Evolutionary conservation across 1,284 basidiomycete species (phyloP).

Genomic region (Fistulina hepatica): DNA sequence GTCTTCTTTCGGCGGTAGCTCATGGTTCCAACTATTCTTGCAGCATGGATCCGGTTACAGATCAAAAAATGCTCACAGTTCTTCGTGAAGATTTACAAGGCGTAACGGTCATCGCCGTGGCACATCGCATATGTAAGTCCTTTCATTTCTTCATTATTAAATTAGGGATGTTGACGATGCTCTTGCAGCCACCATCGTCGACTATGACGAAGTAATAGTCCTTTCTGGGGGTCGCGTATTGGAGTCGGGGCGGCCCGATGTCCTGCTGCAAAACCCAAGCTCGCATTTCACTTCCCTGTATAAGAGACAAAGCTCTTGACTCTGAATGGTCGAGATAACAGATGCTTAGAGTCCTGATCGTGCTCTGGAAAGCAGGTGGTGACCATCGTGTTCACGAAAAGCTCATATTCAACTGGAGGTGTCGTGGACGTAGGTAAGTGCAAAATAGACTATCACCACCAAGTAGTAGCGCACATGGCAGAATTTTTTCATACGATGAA

Average conservation of each 20-base stretch:
- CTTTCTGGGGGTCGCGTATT: constrained; percentile 13
- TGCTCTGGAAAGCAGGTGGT: no score
- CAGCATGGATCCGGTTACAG: constrained; percentile 13
- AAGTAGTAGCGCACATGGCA: no score
- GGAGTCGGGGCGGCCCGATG: constrained; percentile 11
- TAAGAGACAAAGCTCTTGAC: no score
- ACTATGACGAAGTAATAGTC: constrained; percentile 13
- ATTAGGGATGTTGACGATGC: constrained; percentile 1
- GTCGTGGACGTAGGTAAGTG: no score
- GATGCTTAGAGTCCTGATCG: no score
- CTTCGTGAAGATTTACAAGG: constrained; percentile 10
- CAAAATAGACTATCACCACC: no score
- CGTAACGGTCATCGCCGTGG: constrained; percentile 14
- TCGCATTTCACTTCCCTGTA: neutral
- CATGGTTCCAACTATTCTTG: neutral
- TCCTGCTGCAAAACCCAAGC: constrained; percentile 3
- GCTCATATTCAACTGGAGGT: no score
- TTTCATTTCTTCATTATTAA: neutral
- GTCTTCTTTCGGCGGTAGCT: neutral
- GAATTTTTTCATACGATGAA: no score
- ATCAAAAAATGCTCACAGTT: constrained; percentile 12
- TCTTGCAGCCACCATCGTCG: constrained; percentile 12
- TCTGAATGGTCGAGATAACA: no score
- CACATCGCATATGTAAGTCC: constrained; percentile 15
- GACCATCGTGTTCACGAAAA: no score